These are phyloP conservation scores for Microcyclospora pomicola DNA, from an alignment of 2,329 filamentous ascomycete genomes.

Conservation along the genomic window DNA sequence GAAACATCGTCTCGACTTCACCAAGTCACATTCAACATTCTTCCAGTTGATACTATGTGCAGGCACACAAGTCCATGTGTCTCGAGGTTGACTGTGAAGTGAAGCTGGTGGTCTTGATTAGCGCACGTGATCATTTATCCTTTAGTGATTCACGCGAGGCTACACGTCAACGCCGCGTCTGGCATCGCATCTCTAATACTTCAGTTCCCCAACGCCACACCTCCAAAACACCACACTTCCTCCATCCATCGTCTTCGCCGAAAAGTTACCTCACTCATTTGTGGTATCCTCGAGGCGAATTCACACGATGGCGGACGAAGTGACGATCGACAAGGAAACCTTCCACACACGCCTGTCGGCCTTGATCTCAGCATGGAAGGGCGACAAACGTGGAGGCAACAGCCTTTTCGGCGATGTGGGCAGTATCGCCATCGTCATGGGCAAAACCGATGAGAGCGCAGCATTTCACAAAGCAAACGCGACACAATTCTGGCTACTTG, in stretches of 20 bases:
- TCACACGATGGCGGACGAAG: conserved; percentile 55
- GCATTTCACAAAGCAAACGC: conserved; percentile 94
- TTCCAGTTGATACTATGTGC: too few relatives aligned
- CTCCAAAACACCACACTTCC: not conserved
- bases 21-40: too few relatives aligned
- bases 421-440: conserved; percentile 82
- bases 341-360: conserved; percentile 89
- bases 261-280: conserved; percentile 7
- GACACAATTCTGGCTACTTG: conserved; percentile 95
- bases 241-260: conserved; percentile 4
- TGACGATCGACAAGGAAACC: conserved; percentile 84
- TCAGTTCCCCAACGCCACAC: conserved; percentile 1
- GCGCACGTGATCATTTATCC: not conserved
- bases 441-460: conserved; percentile 79
- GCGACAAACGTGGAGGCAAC: conserved; percentile 80
- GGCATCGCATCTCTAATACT: not conserved
- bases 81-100: too few relatives aligned
- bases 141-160: too few relatives aligned
- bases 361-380: conserved; percentile 87
- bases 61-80: too few relatives aligned
- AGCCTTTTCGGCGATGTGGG: conserved; percentile 71
- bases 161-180: too few relatives aligned
- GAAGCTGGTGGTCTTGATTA: too few relatives aligned
- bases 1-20: too few relatives aligned
- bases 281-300: conserved; percentile 6